Percentiles rank a stretch among this genome's conserved stretches.
phyloP scores from a whole-genome alignment of 2,329 filamentous ascomycete genomes.

The Colletotrichum cereale region DNA sequence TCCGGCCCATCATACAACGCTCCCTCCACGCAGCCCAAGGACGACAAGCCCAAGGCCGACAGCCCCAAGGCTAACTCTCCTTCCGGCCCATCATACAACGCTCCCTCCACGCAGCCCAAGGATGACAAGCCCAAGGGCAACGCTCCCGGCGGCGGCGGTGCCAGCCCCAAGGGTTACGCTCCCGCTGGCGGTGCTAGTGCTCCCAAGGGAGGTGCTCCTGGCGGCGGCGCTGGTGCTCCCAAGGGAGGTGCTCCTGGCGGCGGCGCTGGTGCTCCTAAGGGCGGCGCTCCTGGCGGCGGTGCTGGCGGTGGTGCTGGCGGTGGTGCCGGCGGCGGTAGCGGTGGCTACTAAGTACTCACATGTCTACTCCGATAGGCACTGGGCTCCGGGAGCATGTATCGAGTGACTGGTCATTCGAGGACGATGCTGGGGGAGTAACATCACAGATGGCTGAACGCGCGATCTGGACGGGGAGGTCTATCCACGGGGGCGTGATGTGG shows the following conservation, averaged over 20 bases:
- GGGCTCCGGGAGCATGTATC: neutral
- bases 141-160: neutral
- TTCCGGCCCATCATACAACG: neutral
- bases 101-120: neutral
- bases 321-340: too few species aligned
- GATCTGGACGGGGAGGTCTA: neutral
- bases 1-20: neutral
- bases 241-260: too few species aligned
- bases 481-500: neutral
- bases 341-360: neutral
- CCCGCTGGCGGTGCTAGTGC: neutral
- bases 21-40: neutral
- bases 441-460: neutral
- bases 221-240: too few species aligned
- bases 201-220: neutral
- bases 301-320: too few species aligned
- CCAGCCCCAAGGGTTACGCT: neutral
- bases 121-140: neutral
- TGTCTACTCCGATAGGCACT: neutral
- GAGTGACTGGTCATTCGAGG: neutral
- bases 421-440: neutral
- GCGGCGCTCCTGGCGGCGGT: neutral
- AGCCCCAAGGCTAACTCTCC: neutral
- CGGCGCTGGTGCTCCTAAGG: neutral
- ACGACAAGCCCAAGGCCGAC: neutral